Conservation (phyloP, 2,329 filamentous ascomycete species). For the Talaromyces amestolkiae region DNA sequence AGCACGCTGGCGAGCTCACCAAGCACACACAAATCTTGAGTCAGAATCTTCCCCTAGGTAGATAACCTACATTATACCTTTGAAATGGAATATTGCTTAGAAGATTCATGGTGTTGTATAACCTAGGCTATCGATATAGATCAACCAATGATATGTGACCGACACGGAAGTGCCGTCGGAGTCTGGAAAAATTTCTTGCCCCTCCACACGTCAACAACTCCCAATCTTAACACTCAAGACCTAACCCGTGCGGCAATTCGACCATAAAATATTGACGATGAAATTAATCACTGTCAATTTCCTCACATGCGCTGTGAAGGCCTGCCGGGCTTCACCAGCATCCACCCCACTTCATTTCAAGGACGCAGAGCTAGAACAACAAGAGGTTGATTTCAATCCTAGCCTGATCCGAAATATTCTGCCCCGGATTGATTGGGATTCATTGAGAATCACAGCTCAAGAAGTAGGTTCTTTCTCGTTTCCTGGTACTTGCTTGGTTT, state of each 20-base stretch:
- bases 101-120: neutral
- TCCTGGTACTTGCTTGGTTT: neutral
- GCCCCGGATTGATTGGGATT: conserved; percentile 83
- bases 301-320: conserved; percentile 90
- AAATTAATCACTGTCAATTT: conserved; percentile 96
- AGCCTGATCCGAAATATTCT: conserved; percentile 81
- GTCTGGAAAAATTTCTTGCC: conserved; percentile 13
- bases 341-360: conserved; percentile 91
- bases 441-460: conserved; percentile 68
- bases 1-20: neutral
- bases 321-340: conserved; percentile 76
- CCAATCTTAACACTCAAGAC: neutral
- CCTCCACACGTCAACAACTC: conserved; percentile 7
- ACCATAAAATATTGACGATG: conserved; percentile 55
- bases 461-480: conserved; percentile 50
- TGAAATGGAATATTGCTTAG: neutral
- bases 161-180: conserved; percentile 1
- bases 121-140: neutral
- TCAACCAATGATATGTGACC: conserved; percentile 7
- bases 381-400: conserved; percentile 77
- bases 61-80: neutral
- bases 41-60: neutral
- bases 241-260: neutral
- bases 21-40: neutral
- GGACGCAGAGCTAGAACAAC: conserved; percentile 84